Base-by-base conservation (phyloP, 768 basidiomycete species). In the Suillus alpinus region DNA sequence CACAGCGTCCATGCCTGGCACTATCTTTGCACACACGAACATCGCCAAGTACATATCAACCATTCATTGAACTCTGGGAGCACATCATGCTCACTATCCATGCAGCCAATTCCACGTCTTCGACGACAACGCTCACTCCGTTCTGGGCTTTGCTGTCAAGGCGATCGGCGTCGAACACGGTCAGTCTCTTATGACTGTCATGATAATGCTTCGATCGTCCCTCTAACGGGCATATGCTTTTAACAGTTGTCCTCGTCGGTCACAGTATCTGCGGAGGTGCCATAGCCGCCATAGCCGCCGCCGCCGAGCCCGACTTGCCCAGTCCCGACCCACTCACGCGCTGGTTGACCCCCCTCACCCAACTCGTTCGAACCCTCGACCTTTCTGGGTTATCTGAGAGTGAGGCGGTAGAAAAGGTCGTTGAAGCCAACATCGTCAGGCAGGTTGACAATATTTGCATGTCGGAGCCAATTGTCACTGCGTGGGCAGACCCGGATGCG, bases 1-100 rank as follows among this genome's bases (percentile, higher is more conserved):
- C 65, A 87, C 89, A 4, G 86, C 79, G 32, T 80, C 86, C 40
- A 82, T 81, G 61, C 93, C 94, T 0, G 94, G 92, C 57, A 91
- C 92, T 47, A 85, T 96, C 59, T 95, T 95, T 66, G 88, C 90
- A 37, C 87, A 94, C 75, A 80, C 92, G 52, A 95, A 95, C 73
- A 86, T 95, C 63, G 93, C 94, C 29, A 95, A 96, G 88, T 91
- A 65, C 60, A 86, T 75, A 56, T 14, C 26, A 26, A 47, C 20
- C 2, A 13, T n/a, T 49, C 36, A 6, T 34, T 23, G 8, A 8
- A 8, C 23, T 7, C 26, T 52, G 18, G 13, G 29, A 8, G 40
- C 40, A 29, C 41, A 32, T 59, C 36, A 49, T 23, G 44, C 12
- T 32, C 6, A 52, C 57, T 12, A 50, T 31, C 26, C 49, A 47